These are phyloP conservation scores for Globisporangium heterothallicum DNA, from an alignment of 352 stramenopile species.

Conservation along the genomic window DNA sequence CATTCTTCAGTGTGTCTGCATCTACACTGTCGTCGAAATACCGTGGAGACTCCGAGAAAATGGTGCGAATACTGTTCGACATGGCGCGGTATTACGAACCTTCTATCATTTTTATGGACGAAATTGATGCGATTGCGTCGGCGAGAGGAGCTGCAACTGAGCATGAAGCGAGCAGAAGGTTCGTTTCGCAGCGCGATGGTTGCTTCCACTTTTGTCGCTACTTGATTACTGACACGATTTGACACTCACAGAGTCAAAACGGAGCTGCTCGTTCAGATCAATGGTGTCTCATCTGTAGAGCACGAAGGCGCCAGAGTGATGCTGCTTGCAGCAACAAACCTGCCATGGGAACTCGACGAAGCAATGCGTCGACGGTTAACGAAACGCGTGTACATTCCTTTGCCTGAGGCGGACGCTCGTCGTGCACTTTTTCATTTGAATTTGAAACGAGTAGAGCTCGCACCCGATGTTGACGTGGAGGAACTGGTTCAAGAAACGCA, in stretches of 20 bases:
- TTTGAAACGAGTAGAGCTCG: slow-evolving; percentile 27
- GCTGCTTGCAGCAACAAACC: slow-evolving; percentile 88
- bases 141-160: slow-evolving; percentile 64
- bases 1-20: slow-evolving; percentile 97
- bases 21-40: slow-evolving; percentile 93
- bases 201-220: no score
- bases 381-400: slow-evolving; percentile 77
- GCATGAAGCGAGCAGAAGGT: slow-evolving; percentile 81
- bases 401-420: slow-evolving; percentile 14
- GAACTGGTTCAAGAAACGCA: slow-evolving; percentile 56
- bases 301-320: slow-evolving; percentile 12
- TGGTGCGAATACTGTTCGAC: slow-evolving; percentile 97
- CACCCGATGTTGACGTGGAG: slow-evolving; percentile 49
- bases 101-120: slow-evolving; percentile 98
- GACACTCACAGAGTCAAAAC: slow-evolving; percentile 88
- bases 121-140: slow-evolving; percentile 94
- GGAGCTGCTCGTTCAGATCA: slow-evolving; percentile 97
- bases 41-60: slow-evolving; percentile 93
- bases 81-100: slow-evolving; percentile 96
- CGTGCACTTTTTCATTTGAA: slow-evolving; percentile 32
- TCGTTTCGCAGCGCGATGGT: background rate
- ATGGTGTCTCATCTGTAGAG: slow-evolving; percentile 82
- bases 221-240: no score
- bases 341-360: slow-evolving; percentile 91
- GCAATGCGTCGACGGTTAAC: slow-evolving; percentile 88